Evolutionary conservation across 495 filamentous ascomycete genomes (phyloP).

Genomic region (Lophium mytilinum): DNA sequence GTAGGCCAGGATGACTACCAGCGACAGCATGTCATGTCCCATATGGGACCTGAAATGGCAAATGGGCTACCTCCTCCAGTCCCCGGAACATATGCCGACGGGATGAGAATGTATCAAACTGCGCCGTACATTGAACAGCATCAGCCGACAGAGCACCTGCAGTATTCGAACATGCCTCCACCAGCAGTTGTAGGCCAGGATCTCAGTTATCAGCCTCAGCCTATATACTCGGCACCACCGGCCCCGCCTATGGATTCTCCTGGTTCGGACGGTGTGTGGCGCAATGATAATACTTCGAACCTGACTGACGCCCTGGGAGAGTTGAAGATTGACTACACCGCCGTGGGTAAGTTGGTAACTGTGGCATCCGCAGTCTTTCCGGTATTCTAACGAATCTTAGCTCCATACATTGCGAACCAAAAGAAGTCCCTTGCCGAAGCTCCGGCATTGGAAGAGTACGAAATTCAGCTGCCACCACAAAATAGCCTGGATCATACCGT

Average conservation of each 20-base stretch:
- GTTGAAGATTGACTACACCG: constrained; percentile 79
- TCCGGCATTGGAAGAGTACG: constrained; percentile 67
- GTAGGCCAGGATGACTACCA: constrained; percentile 50
- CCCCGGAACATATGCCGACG: constrained; percentile 27
- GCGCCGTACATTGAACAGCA: constrained; percentile 30
- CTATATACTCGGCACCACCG: constrained; percentile 19
- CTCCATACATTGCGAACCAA: constrained; percentile 80
- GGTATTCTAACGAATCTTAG: constrained; percentile 39
- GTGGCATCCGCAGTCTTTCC: background rate
- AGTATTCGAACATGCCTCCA: constrained; percentile 43
- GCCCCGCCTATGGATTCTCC: constrained; percentile 8
- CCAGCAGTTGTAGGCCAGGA: constrained; percentile 12
- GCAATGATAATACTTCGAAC: constrained; percentile 49
- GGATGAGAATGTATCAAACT: constrained; percentile 28
- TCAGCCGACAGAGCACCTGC: constrained; percentile 31
- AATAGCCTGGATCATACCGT: constrained; percentile 63
- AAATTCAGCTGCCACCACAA: constrained; percentile 54
- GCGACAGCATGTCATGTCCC: constrained; percentile 34
- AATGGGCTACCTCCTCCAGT: constrained; percentile 25
- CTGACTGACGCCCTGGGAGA: constrained; percentile 73
- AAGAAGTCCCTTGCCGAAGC: constrained; percentile 56
- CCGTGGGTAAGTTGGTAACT: constrained; percentile 60
- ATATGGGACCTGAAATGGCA: constrained; percentile 20
- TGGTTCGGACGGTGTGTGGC: constrained; percentile 50
- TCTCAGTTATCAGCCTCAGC: constrained; percentile 18